Evolutionary conservation across 108 stramenopile species (phyloP).

Genomic region (Discostella stelligeroides): DNA sequence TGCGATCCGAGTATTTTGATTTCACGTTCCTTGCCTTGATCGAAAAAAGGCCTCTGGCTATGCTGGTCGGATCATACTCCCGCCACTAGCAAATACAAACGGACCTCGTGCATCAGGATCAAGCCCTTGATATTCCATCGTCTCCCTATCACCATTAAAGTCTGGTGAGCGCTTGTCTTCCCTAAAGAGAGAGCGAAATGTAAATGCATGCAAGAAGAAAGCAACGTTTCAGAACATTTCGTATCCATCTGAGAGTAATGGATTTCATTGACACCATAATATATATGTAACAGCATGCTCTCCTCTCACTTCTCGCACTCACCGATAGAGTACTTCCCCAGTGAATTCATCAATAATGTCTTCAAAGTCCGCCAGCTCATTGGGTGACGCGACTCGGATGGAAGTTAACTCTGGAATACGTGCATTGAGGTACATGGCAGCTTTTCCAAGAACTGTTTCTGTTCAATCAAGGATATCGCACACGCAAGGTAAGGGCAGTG

Average conservation of each 20-base stretch:
- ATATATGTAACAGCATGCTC: no score
- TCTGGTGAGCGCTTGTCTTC: slow-evolving; percentile 61
- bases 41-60: no score
- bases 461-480: background rate
- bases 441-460: slow-evolving; percentile 73
- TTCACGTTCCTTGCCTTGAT: no score
- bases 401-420: slow-evolving; percentile 74
- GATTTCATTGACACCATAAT: no score
- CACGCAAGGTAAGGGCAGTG: background rate
- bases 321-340: slow-evolving; percentile 61
- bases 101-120: slow-evolving; percentile 81
- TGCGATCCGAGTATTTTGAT: no score
- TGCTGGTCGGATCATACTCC: slow-evolving; percentile 46
- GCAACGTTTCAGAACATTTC: no score
- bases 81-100: slow-evolving; percentile 52
- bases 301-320: slow-evolving; percentile 31
- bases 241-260: no score
- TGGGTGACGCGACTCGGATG: slow-evolving; percentile 51
- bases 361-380: slow-evolving; percentile 73
- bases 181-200: background rate
- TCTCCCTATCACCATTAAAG: slow-evolving; percentile 76
- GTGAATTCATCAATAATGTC: slow-evolving; percentile 69
- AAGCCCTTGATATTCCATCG: slow-evolving; percentile 85
- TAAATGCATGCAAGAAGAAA: no score
- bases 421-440: slow-evolving; percentile 82